Conservation (phyloP, 129 eudicot genomes). For the Arctium lappa region DNA sequence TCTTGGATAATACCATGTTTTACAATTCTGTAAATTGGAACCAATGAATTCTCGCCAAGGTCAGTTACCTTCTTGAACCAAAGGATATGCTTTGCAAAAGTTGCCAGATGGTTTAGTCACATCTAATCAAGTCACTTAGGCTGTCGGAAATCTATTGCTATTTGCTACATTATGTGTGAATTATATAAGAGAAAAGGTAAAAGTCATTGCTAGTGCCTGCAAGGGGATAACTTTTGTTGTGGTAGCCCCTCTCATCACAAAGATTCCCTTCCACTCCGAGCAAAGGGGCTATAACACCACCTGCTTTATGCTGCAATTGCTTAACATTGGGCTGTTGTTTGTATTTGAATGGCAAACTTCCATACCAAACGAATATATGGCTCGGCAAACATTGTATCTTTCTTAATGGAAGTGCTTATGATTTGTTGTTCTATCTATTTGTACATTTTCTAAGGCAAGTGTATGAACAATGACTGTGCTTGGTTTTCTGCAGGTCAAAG, state of each 20-base stretch:
- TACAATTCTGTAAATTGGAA: neutral
- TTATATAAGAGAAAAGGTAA: neutral
- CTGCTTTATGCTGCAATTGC: neutral
- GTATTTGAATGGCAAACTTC: neutral
- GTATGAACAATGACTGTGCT: neutral
- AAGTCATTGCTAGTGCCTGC: neutral
- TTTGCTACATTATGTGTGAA: neutral
- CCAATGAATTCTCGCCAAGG: neutral
- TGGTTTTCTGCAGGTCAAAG: slow-evolving; percentile 50
- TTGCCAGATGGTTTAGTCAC: neutral
- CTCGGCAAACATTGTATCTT: neutral
- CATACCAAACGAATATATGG: neutral
- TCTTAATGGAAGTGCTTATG: neutral
- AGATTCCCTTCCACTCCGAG: neutral
- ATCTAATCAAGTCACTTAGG: neutral
- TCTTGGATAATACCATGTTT: neutral
- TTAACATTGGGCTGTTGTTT: neutral
- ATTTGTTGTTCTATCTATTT: neutral
- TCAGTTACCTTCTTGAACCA: neutral
- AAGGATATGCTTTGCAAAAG: neutral
- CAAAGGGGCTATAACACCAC: neutral
- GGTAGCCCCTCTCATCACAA: neutral
- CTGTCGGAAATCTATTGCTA: neutral
- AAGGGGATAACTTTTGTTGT: neutral
- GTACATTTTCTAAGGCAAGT: neutral